Evolutionary conservation across 2,329 filamentous ascomycete species (phyloP).

Genomic region (Hymenoscyphus occultus): DNA sequence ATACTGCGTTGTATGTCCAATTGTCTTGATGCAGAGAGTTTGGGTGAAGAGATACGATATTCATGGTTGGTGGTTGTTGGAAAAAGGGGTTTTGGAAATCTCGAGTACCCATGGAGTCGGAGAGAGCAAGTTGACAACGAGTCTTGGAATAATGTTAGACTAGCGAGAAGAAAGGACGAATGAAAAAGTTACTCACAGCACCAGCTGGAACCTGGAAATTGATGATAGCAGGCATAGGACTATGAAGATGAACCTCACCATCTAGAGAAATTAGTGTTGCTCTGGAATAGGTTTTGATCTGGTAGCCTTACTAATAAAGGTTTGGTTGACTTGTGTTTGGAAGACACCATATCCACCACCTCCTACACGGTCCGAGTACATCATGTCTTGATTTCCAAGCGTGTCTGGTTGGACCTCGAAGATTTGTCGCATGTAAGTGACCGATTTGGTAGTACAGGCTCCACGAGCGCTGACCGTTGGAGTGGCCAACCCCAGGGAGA

Average conservation of each 20-base stretch:
- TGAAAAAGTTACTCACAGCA: background rate
- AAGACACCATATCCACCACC: background rate
- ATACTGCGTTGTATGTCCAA: background rate
- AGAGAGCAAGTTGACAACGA: constrained; percentile 1
- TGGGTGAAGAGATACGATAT: background rate
- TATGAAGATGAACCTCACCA: background rate
- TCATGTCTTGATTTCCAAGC: background rate
- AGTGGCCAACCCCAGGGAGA: background rate
- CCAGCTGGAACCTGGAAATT: background rate
- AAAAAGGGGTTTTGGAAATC: background rate
- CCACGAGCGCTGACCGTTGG: background rate
- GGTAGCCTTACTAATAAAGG: background rate
- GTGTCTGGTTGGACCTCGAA: background rate
- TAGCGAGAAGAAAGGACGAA: background rate
- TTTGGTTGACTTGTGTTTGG: background rate
- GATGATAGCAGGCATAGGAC: background rate
- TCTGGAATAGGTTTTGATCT: background rate
- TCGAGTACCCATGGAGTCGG: background rate
- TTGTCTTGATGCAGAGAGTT: background rate
- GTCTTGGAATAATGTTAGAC: background rate
- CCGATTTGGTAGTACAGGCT: background rate
- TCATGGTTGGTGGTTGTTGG: background rate
- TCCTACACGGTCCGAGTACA: background rate
- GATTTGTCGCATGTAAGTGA: background rate
- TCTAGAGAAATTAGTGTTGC: background rate